These are phyloP conservation scores for Salvia miltiorrhiza DNA, from an alignment of 257 asterid species.

Conservation along the genomic window DNA sequence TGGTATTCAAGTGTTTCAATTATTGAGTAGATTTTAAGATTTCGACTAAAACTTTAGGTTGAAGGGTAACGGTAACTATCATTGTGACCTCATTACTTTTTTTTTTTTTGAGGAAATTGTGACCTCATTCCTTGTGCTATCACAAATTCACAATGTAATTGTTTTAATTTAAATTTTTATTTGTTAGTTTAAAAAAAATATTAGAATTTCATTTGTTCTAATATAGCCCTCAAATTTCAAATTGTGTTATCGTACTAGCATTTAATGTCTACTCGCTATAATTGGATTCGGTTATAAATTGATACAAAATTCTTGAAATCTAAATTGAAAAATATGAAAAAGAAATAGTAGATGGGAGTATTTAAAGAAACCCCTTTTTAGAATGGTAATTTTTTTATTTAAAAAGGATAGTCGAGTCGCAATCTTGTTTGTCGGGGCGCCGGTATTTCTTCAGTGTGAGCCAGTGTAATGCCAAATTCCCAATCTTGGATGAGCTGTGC, in stretches of 20 bases:
- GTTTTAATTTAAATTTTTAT: no score
- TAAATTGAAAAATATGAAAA: neutral
- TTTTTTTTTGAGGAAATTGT: no score
- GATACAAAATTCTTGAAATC: neutral
- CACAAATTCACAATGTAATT: no score
- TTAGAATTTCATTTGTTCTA: no score
- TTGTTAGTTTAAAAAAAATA: no score
- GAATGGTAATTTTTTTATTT: no score
- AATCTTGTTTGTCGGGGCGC: slow-evolving; percentile 30
- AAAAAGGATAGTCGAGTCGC: neutral
- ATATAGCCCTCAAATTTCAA: no score
- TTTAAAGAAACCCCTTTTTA: no score
- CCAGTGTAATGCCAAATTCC: slow-evolving; percentile 27
- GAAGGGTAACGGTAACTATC: neutral
- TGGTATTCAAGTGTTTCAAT: neutral
- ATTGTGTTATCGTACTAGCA: neutral
- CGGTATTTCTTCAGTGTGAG: slow-evolving; percentile 25
- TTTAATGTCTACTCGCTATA: neutral
- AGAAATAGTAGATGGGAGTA: no score
- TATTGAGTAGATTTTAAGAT: slow-evolving; percentile 11
- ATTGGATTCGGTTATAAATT: neutral
- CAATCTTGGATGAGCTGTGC: slow-evolving; percentile 44
- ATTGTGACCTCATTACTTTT: neutral
- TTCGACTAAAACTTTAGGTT: slow-evolving; percentile 7
- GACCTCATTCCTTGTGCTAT: neutral